Conservation (phyloP, 2,329 filamentous ascomycete species). For the Graphium sp. region DNA sequence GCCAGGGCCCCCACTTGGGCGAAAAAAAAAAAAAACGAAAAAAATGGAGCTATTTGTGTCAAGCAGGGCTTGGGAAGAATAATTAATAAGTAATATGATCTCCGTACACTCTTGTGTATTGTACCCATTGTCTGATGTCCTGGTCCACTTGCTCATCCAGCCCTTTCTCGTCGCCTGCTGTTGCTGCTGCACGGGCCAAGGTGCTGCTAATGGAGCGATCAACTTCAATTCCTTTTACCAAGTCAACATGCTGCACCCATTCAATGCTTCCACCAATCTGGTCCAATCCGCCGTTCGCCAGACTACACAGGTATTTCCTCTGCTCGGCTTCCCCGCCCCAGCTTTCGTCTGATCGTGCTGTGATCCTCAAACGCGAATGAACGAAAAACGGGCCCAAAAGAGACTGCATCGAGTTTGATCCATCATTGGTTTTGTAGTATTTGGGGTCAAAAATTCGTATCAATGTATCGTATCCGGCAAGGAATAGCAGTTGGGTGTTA, state of each 20-base stretch:
- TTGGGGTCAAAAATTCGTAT: constrained; percentile 56
- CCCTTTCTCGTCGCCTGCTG: constrained; percentile 21
- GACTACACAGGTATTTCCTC: constrained; percentile 30
- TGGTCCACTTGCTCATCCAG: constrained; percentile 37
- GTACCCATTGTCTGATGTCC: constrained; percentile 40
- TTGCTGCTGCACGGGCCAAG: constrained; percentile 26
- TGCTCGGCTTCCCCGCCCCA: constrained; percentile 32
- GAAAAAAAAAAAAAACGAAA: too few relatives aligned
- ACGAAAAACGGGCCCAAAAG: constrained; percentile 48
- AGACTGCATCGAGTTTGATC: constrained; percentile 21
- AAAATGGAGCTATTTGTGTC: too few relatives aligned
- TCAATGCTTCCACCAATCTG: constrained; percentile 8
- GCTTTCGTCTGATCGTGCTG: constrained; percentile 40
- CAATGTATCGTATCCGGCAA: constrained; percentile 63
- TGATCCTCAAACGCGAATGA: constrained; percentile 44
- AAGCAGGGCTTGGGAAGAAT: too few relatives aligned
- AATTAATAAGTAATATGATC: too few relatives aligned
- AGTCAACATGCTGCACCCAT: constrained; percentile 44
- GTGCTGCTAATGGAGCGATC: constrained; percentile 36
- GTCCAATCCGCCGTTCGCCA: constrained; percentile 16
- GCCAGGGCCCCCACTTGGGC: too few relatives aligned
- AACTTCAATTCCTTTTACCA: constrained; percentile 31
- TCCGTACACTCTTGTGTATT: constrained; percentile 30
- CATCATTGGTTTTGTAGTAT: constrained; percentile 34
- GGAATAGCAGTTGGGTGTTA: constrained; percentile 40